Evolutionary conservation across 1,139 yeast genomes (phyloP).

Genomic region (Debaryomyces fabryi): DNA sequence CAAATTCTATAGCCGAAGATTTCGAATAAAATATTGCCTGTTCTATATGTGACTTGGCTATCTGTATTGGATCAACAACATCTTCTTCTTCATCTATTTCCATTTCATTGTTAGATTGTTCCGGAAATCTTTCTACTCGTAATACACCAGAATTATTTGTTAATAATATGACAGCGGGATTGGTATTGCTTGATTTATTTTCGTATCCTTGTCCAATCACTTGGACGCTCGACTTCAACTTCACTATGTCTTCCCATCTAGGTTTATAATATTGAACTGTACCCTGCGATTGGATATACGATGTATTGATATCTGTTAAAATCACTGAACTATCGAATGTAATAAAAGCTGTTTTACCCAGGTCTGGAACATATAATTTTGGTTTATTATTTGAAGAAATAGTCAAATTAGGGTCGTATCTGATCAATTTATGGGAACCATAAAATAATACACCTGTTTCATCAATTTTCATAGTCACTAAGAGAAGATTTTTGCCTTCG

Average conservation of each 20-base stretch:
- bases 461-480: slow-evolving; percentile 60
- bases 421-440: slow-evolving; percentile 57
- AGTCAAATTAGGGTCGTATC: slow-evolving; percentile 41
- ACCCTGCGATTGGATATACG: slow-evolving; percentile 34
- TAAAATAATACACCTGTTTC: slow-evolving; percentile 55
- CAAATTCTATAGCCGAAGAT: slow-evolving; percentile 58
- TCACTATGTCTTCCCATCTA: slow-evolving; percentile 79
- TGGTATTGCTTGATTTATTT: slow-evolving; percentile 28
- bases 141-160: slow-evolving; percentile 67
- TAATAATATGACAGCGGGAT: slow-evolving; percentile 51
- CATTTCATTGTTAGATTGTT: slow-evolving; percentile 17
- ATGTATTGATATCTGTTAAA: slow-evolving; percentile 58
- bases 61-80: slow-evolving; percentile 31
- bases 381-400: slow-evolving; percentile 40
- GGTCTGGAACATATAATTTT: slow-evolving; percentile 58
- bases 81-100: slow-evolving; percentile 16
- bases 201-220: slow-evolving; percentile 68
- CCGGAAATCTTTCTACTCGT: slow-evolving; percentile 54
- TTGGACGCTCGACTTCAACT: slow-evolving; percentile 53
- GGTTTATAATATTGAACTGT: slow-evolving; percentile 49
- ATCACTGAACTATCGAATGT: slow-evolving; percentile 64
- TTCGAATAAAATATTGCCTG: slow-evolving; percentile 74
- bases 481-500: slow-evolving; percentile 33
- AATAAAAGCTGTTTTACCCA: slow-evolving; percentile 65
- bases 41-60: slow-evolving; percentile 71